phyloP scores from a whole-genome alignment of 106 monocot genomes.

The Acanthochlamys bracteata region DNA sequence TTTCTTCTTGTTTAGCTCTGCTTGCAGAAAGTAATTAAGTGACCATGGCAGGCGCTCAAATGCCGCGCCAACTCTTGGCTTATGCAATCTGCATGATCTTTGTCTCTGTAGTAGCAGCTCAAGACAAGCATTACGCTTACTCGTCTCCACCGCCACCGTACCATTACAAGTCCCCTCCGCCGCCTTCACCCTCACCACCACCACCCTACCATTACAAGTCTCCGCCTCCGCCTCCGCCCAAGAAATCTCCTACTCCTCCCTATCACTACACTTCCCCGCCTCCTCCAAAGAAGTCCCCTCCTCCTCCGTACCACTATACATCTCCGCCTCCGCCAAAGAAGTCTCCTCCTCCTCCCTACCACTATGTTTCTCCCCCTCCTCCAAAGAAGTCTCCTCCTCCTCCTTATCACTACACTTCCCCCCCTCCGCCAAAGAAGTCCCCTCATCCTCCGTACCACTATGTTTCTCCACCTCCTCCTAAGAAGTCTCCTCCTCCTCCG shows the following conservation, averaged over 20 bases:
- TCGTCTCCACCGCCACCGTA: background rate
- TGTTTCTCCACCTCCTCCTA: too few relatives aligned
- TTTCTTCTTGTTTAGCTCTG: background rate
- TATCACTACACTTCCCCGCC: background rate
- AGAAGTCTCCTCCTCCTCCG: too few relatives aligned
- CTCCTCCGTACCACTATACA: background rate
- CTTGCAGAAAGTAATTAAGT: background rate
- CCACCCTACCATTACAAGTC: background rate
- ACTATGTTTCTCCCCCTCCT: background rate
- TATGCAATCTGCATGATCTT: background rate
- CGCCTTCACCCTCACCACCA: slow-evolving; percentile 3
- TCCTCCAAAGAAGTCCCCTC: background rate
- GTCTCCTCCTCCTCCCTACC: background rate
- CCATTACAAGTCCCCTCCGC: background rate
- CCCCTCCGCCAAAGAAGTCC: background rate
- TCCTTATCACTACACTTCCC: background rate
- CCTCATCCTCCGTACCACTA: background rate
- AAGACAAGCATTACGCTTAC: slow-evolving; percentile 1
- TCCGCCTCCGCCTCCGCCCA: background rate
- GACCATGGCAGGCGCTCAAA: too few relatives aligned
- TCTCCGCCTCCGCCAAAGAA: background rate
- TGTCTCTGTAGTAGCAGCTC: background rate
- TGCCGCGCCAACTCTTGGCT: background rate
- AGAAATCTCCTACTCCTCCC: background rate
- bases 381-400: background rate